phyloP scores from a whole-genome alignment of 2,329 filamentous ascomycete species.

The Knufia fluminis region DNA sequence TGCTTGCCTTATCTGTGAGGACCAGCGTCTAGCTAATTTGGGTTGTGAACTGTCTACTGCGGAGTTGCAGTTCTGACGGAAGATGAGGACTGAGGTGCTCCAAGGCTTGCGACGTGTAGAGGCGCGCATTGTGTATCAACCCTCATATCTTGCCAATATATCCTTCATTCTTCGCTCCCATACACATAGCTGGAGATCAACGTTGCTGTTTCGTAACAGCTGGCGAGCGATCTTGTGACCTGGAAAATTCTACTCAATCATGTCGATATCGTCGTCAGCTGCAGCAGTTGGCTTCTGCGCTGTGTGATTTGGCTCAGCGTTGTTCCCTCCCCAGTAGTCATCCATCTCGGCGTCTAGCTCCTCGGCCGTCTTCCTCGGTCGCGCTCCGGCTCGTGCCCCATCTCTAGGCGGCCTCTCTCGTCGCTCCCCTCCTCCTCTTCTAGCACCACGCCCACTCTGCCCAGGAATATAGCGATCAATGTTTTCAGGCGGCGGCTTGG shows the following conservation, averaged over 20 bases:
- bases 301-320: slow-evolving; percentile 25
- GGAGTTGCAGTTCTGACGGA: too few relatives aligned
- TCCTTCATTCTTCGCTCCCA: too few relatives aligned
- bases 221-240: too few relatives aligned
- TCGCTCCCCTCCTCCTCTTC: slow-evolving; percentile 38
- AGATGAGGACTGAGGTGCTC: too few relatives aligned
- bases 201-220: too few relatives aligned
- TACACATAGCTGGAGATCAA: too few relatives aligned
- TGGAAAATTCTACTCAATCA: slow-evolving; percentile 50
- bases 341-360: slow-evolving; percentile 96
- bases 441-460: slow-evolving; percentile 34
- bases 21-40: too few relatives aligned
- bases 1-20: too few relatives aligned
- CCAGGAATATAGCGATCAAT: slow-evolving; percentile 75
- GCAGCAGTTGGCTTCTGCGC: slow-evolving; percentile 24
- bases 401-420: slow-evolving; percentile 31
- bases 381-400: slow-evolving; percentile 36
- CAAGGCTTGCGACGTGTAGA: too few relatives aligned
- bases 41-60: too few relatives aligned
- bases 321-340: slow-evolving; percentile 62
- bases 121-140: too few relatives aligned
- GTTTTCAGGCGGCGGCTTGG: slow-evolving; percentile 51
- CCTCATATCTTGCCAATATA: too few relatives aligned
- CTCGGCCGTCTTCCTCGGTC: slow-evolving; percentile 76
- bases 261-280: slow-evolving; percentile 54